Evolutionary conservation across 2,329 filamentous ascomycete species (phyloP), one percentile per base, ranked within the genome.

Genomic region (Hirsutella thompsonii): DNA sequence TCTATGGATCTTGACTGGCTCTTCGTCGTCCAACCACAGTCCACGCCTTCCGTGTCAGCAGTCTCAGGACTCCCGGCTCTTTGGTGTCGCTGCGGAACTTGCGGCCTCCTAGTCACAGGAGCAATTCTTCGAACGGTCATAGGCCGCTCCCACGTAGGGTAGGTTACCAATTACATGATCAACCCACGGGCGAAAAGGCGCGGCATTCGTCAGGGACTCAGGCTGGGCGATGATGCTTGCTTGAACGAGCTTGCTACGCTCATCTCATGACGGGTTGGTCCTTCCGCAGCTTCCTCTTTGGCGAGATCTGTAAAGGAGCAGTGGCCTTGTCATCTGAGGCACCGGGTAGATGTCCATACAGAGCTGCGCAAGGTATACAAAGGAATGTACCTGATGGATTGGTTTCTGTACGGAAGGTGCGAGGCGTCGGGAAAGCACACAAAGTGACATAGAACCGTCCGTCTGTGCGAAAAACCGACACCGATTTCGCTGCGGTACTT

Each of bases 101-200:
- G 32, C 32, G 32, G 8, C 32, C 32, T 14, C 32, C 36, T 26
- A 41, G 46, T 52, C 47, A 52, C 48, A 42, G 45, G 48, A 48
- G 44, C 46, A 46, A 23, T 20, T 34, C 23, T 34, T 34, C 30
- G 37, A 39, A 40, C 42, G 38, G 41, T 44, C 13, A 50, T 47
- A 49, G 47, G 45, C 39, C 34, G 39, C 35, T 36, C 8, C 18
- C 9, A 16, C 14, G 36, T 16, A 21, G 14, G 16, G 20, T 9
- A 20, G 21, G 5, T 8, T 10, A 26, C 23, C 23, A 26, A 26
- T 11, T 6, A 26, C 23, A 26, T n/a, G n/a, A n/a, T n/a, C n/a
- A n/a, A n/a, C n/a, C n/a, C n/a, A n/a, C n/a, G n/a, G n/a, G n/a
- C n/a, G n/a, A n/a, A n/a, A n/a, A n/a, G n/a, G n/a, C n/a, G n/a